Conservation (phyloP, 306 rosid species). For the Cicer bijugum region DNA sequence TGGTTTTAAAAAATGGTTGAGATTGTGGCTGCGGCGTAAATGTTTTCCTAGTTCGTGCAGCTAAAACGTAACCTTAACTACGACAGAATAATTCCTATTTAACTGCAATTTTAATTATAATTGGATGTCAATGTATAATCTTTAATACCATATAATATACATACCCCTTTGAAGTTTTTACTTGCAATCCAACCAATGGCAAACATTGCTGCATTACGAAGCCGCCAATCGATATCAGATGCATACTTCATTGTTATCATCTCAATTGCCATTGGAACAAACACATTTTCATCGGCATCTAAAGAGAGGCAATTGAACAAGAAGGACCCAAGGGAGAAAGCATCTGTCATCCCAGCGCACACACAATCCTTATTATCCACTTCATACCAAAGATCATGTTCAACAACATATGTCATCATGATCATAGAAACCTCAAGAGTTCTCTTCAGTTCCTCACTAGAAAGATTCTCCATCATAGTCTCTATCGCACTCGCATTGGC, state of each 20-base stretch:
- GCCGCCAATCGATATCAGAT: slow-evolving; percentile 24
- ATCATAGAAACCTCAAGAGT: not conserved
- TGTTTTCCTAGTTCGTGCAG: not conserved
- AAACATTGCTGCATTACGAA: slow-evolving; percentile 31
- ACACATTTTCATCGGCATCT: not conserved
- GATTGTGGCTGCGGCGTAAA: not conserved
- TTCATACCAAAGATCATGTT: slow-evolving; percentile 33
- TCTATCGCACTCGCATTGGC: not conserved
- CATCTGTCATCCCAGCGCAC: not conserved
- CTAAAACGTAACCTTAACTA: not conserved
- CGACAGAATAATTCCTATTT: not conserved
- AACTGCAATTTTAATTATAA: not conserved
- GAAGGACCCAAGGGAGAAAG: not conserved
- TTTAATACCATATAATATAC: no score
- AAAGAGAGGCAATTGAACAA: slow-evolving; percentile 17
- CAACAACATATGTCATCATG: slow-evolving; percentile 25
- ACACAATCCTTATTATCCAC: not conserved
- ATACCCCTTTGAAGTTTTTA: not conserved
- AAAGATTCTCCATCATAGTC: not conserved
- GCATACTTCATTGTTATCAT: not conserved
- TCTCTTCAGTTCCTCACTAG: not conserved
- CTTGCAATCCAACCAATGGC: not conserved
- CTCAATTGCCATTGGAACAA: slow-evolving; percentile 8
- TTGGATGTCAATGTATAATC: no score
- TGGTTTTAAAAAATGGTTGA: not conserved